phyloP scores from a whole-genome alignment of 2,329 filamentous ascomycete species.

The Rugonectria rugulosa region DNA sequence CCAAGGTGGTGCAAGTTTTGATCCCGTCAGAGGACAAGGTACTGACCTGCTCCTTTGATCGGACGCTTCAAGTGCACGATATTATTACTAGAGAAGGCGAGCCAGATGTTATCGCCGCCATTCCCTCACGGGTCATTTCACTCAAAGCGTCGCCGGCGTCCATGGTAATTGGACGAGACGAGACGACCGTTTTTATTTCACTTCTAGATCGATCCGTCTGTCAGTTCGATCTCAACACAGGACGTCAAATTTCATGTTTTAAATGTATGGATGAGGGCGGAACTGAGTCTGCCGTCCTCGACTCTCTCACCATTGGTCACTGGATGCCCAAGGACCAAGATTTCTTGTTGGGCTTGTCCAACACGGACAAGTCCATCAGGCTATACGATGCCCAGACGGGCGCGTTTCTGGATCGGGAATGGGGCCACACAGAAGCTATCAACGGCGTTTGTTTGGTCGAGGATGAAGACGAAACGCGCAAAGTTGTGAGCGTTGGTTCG shows the following conservation, averaged over 20 bases:
- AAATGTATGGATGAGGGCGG: conserved; percentile 83
- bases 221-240: conserved; percentile 70
- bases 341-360: conserved; percentile 86
- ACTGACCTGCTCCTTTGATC: conserved; percentile 87
- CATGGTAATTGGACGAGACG: conserved; percentile 75
- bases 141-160: conserved; percentile 88
- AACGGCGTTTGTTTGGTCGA: conserved; percentile 81
- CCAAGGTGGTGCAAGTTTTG: conserved; percentile 78
- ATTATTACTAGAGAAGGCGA: conserved; percentile 74
- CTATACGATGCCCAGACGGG: conserved; percentile 85
- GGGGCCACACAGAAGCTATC: conserved; percentile 94
- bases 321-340: conserved; percentile 63
- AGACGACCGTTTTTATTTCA: conserved; percentile 65
- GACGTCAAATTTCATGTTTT: conserved; percentile 76
- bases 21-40: conserved; percentile 78
- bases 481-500: conserved; percentile 76
- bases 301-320: conserved; percentile 73
- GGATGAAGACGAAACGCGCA: conserved; percentile 61
- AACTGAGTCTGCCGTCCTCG: conserved; percentile 82
- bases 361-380: conserved; percentile 93
- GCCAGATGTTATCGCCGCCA: conserved; percentile 73
- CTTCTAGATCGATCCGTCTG: conserved; percentile 67
- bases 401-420: conserved; percentile 83
- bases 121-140: conserved; percentile 78
- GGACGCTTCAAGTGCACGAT: conserved; percentile 85